Conservation (phyloP, 2,329 filamentous ascomycete genomes). For the Apiospora rasikravindrae region DNA sequence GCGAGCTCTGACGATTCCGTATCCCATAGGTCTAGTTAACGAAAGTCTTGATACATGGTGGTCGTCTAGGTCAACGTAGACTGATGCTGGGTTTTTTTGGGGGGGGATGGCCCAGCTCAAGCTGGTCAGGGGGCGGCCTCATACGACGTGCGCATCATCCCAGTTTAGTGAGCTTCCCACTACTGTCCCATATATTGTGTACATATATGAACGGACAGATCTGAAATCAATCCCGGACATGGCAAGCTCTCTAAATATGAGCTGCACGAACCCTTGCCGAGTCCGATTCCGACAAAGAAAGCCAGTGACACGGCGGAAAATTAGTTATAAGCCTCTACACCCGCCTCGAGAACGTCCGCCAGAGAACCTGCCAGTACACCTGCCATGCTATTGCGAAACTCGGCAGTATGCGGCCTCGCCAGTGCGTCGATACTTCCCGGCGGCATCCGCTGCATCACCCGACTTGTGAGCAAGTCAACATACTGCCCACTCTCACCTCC, state of each 20-base stretch:
- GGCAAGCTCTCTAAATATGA: not conserved
- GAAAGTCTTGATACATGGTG: not conserved
- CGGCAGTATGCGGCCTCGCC: not conserved
- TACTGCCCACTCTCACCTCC: not conserved
- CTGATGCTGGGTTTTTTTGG: too few relatives aligned
- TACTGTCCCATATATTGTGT: not conserved
- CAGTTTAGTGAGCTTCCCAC: not conserved
- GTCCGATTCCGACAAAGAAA: not conserved
- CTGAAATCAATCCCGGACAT: not conserved
- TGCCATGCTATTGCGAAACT: not conserved
- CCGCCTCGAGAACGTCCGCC: too few relatives aligned
- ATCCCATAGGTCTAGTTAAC: not conserved
- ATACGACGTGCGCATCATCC: not conserved
- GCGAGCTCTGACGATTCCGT: not conserved
- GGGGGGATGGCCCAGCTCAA: not conserved
- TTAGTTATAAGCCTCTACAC: too few relatives aligned
- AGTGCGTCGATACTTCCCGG: not conserved
- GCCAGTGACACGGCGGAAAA: not conserved
- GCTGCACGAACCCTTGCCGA: not conserved
- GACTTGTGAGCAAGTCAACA: not conserved
- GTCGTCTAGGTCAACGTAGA: not conserved
- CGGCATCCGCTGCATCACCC: not conserved
- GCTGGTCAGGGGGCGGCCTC: not conserved
- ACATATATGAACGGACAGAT: too few relatives aligned
- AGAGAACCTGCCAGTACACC: not conserved